These are phyloP conservation scores for Fomitopsis schrenkii DNA, from an alignment of 1,284 basidiomycete genomes.

Conservation along the genomic window DNA sequence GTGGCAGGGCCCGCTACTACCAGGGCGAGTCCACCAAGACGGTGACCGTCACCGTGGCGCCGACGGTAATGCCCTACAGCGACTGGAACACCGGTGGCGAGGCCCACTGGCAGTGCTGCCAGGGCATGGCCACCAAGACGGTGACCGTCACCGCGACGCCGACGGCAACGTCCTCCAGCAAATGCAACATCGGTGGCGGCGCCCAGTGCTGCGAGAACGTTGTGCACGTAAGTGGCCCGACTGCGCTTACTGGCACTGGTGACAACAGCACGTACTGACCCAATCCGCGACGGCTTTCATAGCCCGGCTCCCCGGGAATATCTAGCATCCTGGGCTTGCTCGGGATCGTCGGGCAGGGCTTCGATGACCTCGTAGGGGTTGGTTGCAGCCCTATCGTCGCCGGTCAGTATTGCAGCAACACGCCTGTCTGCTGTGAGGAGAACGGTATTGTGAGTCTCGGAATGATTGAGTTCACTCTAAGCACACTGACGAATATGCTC, in stretches of 20 bases:
- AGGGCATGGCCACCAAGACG: slow-evolving; percentile 11
- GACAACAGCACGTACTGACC: not conserved
- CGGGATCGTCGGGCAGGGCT: slow-evolving; percentile 16
- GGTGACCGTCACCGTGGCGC: too few relatives aligned
- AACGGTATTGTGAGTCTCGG: slow-evolving; percentile 19
- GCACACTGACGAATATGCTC: not conserved
- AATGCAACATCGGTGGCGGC: slow-evolving; percentile 21
- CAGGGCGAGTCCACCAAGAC: not conserved
- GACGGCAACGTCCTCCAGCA: slow-evolving; percentile 12
- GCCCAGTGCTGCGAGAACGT: slow-evolving; percentile 27
- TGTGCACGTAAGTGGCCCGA: not conserved
- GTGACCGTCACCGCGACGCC: slow-evolving; percentile 15
- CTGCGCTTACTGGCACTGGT: too few relatives aligned
- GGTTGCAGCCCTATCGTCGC: slow-evolving; percentile 20
- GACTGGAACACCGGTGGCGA: too few relatives aligned
- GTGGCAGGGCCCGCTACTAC: slow-evolving; percentile 28
- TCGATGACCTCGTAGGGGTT: slow-evolving; percentile 17
- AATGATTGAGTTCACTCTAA: not conserved
- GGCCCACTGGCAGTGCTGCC: too few relatives aligned
- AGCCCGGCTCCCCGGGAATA: not conserved
- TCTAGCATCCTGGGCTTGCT: slow-evolving; percentile 10
- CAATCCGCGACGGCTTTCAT: too few relatives aligned
- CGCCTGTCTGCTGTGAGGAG: slow-evolving; percentile 21
- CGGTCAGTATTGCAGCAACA: slow-evolving; percentile 10
- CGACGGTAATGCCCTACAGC: too few relatives aligned